Evolutionary conservation across 2,329 filamentous ascomycete genomes (phyloP).

Genomic region (Cryoendolithus antarcticus): DNA sequence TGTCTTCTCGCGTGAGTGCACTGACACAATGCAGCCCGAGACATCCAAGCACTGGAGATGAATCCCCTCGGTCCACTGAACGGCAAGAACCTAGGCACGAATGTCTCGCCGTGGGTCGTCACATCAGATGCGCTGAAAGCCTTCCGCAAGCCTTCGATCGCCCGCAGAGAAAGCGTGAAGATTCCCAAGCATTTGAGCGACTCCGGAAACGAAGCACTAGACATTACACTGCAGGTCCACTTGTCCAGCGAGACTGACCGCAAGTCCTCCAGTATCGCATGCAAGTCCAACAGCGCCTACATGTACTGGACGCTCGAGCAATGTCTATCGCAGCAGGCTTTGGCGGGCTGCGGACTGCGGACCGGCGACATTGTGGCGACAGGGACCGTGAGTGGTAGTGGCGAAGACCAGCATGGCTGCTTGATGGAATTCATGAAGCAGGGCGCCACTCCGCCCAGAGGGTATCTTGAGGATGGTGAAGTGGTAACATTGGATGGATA

Average conservation of each 20-base stretch:
- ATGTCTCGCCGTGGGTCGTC: constrained; percentile 50
- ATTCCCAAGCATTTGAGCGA: constrained; percentile 12
- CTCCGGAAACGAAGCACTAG: constrained; percentile 10
- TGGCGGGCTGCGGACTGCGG: constrained; percentile 27
- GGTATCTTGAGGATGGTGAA: constrained; percentile 30
- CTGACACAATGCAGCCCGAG: constrained; percentile 31
- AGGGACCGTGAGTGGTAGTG: constrained; percentile 29
- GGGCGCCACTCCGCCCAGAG: constrained; percentile 22
- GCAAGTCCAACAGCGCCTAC: constrained; percentile 20
- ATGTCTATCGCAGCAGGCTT: constrained; percentile 30
- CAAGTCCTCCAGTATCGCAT: constrained; percentile 7
- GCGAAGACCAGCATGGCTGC: constrained; percentile 27
- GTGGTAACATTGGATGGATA: constrained; percentile 26
- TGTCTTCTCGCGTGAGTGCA: constrained; percentile 8
- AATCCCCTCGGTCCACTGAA: constrained; percentile 48
- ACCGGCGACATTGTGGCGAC: constrained; percentile 31
- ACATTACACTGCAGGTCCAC: constrained; percentile 15
- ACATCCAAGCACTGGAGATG: constrained; percentile 52
- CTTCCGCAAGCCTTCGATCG: constrained; percentile 14
- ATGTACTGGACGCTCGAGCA: constrained; percentile 33
- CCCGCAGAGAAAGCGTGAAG: constrained; percentile 8
- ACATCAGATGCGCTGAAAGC: constrained; percentile 42
- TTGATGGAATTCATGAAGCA: constrained; percentile 29
- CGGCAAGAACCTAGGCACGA: constrained; percentile 47
- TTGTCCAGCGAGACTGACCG: constrained; percentile 4